A percentile compares a stretch with the other conserved stretches of the same genome.
Conservation (phyloP, 1,284 basidiomycete species). For the Peniophora sp. region DNA sequence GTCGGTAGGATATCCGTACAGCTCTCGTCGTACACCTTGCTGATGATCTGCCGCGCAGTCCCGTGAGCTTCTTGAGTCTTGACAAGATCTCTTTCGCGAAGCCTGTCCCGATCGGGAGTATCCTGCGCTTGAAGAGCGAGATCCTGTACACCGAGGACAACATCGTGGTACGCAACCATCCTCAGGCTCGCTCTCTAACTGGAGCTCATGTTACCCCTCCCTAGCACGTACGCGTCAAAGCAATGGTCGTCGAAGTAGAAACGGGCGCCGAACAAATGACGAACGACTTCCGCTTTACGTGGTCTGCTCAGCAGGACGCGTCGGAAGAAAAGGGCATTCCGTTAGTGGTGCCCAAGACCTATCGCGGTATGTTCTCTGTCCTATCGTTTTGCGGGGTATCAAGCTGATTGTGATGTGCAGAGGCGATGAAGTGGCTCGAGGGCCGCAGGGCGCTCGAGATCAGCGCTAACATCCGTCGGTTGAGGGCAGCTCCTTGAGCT, state of each 20-base stretch:
- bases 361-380: conserved; percentile 39
- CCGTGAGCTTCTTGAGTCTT: conserved; percentile 67
- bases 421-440: conserved; percentile 80
- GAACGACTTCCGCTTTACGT: conserved; percentile 69
- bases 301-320: conserved; percentile 36
- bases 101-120: conserved; percentile 79
- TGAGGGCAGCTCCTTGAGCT: conserved; percentile 13
- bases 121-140: conserved; percentile 64
- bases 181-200: neutral
- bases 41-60: conserved; percentile 16
- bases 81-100: conserved; percentile 74
- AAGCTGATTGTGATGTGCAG: conserved; percentile 24
- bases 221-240: conserved; percentile 67
- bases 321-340: conserved; percentile 28
- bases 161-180: conserved; percentile 37
- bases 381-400: neutral
- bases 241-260: conserved; percentile 68
- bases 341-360: conserved; percentile 64
- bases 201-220: conserved; percentile 10
- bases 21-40: no score
- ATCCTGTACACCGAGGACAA: conserved; percentile 48
- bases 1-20: conserved; percentile 15
- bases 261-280: conserved; percentile 63
- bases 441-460: conserved; percentile 62
- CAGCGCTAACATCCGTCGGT: conserved; percentile 45